A percentile compares a stretch with the other conserved stretches of the same genome.
phyloP scores from a whole-genome alignment of 2,329 filamentous ascomycete genomes.

The Chalara sp. region DNA sequence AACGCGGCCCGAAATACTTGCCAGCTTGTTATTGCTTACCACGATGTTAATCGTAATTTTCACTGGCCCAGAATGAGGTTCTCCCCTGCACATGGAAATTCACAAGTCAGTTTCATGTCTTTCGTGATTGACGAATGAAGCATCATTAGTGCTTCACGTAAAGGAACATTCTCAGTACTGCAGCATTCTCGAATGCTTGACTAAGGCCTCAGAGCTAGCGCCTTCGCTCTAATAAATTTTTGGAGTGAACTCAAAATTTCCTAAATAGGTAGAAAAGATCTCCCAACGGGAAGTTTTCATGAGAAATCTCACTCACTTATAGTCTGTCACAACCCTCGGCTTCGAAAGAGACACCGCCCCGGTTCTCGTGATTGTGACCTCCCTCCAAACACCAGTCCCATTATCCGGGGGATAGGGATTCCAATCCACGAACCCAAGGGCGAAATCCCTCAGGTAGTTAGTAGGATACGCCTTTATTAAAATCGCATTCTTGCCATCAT shows the following conservation, averaged over 20 bases:
- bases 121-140: no score
- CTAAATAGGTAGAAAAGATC: no score
- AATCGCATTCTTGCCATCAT: background rate
- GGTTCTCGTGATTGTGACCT: background rate
- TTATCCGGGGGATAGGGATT: background rate
- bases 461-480: background rate
- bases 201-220: no score
- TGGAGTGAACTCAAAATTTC: no score
- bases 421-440: background rate
- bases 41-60: background rate
- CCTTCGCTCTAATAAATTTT: no score
- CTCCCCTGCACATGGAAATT: no score
- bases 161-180: no score
- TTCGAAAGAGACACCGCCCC: background rate
- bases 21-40: background rate
- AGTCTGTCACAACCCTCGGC: background rate
- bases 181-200: no score
- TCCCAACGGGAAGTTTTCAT: background rate
- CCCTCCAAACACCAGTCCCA: background rate
- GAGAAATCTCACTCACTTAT: background rate
- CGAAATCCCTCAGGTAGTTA: background rate
- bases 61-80: background rate
- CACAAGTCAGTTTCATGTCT: no score
- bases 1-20: background rate
- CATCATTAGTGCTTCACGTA: background rate